Base-by-base conservation (phyloP, 1,139 yeast species). In the Komagataea norvegica region DNA sequence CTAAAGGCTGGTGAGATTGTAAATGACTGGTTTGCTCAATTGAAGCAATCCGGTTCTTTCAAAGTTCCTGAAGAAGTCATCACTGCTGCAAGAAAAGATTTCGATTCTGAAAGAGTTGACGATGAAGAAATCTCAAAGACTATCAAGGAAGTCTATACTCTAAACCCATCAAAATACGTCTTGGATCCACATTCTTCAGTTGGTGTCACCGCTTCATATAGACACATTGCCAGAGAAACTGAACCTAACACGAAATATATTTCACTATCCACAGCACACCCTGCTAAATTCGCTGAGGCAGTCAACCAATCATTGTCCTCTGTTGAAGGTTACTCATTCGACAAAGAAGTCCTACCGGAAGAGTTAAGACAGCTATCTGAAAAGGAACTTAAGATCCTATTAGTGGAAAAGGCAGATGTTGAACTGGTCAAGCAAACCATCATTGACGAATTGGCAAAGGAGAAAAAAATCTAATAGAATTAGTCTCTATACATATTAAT, bases 101-200 rank as follows among this genome's bases (percentile, higher is more conserved):
- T 91, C 60, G 81, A 72, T 44, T 83, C 96, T 37, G 87, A 79
- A 56, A 75, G 86, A 55, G 93, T 93, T 35, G 72, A 79, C 31
- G 86, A 91, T 53, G 74, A 70, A 33, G 83, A 82, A 48, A 91
- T 97, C 16, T 67, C 78, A 16, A 70, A 67, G 16, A 85, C 96
- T 31, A 93, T 91, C 57, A 83, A 76, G 60, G 58, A 70, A 36
- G 72, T 79, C 18, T 91, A 88, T 64, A 45, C 51, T 5, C 62
- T 68, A 29, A 61, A 61, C 36, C 66, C 79, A 39, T 70, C 83
- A 17, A 74, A 80, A 44, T 93, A 91, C 62, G 84, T 93, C 37
- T 68, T 89, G 51, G 99, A 91, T 59, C 99, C 99, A 37, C 99
- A 91, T 61, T 76, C 96, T 30, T 89, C 99, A 23, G 95, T 91